A percentile compares a stretch with the other conserved stretches of the same genome.
Evolutionary conservation across 1,284 basidiomycete species (phyloP).

Genomic region (Lentinus polychrous): DNA sequence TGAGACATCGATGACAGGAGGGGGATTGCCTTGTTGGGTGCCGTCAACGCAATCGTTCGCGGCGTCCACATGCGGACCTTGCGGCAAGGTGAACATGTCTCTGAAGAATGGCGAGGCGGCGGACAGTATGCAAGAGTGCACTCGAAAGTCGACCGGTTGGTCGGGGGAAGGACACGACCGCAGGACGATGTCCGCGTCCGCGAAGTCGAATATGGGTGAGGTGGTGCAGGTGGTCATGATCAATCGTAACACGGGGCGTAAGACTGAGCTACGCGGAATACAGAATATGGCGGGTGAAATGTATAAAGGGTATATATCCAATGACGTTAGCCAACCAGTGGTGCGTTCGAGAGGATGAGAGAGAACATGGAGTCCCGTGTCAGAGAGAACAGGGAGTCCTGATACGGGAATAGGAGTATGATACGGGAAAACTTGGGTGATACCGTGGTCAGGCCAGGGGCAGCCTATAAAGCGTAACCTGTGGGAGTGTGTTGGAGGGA

Average conservation of each 20-base stretch:
- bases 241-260: not conserved
- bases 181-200: slow-evolving; percentile 51
- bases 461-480: too few relatives aligned
- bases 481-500: too few relatives aligned
- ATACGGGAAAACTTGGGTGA: too few relatives aligned
- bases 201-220: slow-evolving; percentile 29
- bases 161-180: slow-evolving; percentile 28
- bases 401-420: too few relatives aligned
- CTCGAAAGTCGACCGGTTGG: slow-evolving; percentile 39
- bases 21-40: not conserved
- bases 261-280: not conserved
- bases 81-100: slow-evolving; percentile 63
- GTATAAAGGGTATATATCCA: too few relatives aligned
- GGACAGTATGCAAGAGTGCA: slow-evolving; percentile 56
- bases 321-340: too few relatives aligned
- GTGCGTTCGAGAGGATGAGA: too few relatives aligned
- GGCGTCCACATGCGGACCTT: slow-evolving; percentile 26
- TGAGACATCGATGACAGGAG: slow-evolving; percentile 49
- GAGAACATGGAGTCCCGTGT: too few relatives aligned
- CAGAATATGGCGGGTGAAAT: too few relatives aligned
- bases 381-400: too few relatives aligned
- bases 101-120: slow-evolving; percentile 61
- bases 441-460: too few relatives aligned
- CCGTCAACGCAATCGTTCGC: slow-evolving; percentile 12
- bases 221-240: not conserved